Percentiles rank a stretch among this genome's conserved stretches.
Evolutionary conservation across 2,329 filamentous ascomycete genomes (phyloP).

Genomic region (Berkeleyomyces basicola): DNA sequence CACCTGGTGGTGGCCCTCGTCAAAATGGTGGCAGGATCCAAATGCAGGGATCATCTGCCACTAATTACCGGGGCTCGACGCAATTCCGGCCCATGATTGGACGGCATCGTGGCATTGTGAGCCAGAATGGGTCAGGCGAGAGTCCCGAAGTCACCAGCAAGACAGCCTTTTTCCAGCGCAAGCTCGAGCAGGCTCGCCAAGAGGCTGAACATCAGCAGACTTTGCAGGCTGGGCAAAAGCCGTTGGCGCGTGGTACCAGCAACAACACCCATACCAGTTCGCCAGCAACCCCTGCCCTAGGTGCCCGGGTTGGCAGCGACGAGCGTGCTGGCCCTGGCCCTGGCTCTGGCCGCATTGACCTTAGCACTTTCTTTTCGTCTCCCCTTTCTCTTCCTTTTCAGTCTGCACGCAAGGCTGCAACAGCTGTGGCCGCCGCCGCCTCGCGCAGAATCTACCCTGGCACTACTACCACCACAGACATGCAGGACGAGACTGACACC

Average conservation of each 20-base stretch:
- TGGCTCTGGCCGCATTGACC: conserved; percentile 24
- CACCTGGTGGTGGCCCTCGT: not conserved
- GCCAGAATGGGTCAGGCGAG: conserved; percentile 6
- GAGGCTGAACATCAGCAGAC: not conserved
- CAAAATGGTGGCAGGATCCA: conserved; percentile 5
- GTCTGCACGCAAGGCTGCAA: conserved; percentile 12
- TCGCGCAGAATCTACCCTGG: conserved; percentile 5
- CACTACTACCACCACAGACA: not conserved
- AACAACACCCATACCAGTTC: not conserved
- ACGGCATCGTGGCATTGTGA: conserved; percentile 2
- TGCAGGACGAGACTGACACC: conserved; percentile 1
- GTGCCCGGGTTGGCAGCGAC: not conserved
- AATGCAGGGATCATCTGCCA: conserved; percentile 6
- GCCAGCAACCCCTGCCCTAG: not conserved
- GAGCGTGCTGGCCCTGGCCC: not conserved
- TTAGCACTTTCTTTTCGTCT: conserved; percentile 42
- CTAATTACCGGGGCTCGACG: conserved; percentile 1
- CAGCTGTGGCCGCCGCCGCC: conserved; percentile 10
- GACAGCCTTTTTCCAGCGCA: conserved; percentile 11
- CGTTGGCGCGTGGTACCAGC: not conserved
- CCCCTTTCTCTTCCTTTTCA: conserved; percentile 25
- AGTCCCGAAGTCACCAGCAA: conserved; percentile 7
- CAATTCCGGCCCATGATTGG: conserved; percentile 7
- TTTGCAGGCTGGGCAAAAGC: not conserved
- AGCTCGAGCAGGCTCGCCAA: conserved; percentile 2